A percentile compares a stretch with the other conserved stretches of the same genome.
phyloP scores from a whole-genome alignment of 495 filamentous ascomycete genomes.

The Daldinia concentrica region DNA sequence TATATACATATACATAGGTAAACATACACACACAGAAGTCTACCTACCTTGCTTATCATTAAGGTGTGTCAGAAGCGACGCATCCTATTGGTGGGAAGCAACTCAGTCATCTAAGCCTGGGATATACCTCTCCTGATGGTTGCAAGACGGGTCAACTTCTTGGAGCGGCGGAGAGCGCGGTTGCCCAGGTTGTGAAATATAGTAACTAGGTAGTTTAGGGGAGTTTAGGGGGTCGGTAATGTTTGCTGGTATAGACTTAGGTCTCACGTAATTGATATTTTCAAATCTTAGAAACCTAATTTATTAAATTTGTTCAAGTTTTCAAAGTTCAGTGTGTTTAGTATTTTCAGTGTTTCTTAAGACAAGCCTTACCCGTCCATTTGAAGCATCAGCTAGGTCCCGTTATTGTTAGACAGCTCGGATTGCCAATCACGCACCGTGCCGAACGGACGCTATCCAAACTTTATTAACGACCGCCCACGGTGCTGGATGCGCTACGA shows the following conservation, averaged over 20 bases:
- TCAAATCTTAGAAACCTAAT: no score
- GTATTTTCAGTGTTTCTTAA: not conserved
- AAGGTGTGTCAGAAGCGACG: constrained; percentile 25
- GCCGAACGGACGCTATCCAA: constrained; percentile 42
- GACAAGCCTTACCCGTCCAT: constrained; percentile 18
- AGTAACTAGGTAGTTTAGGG: not conserved
- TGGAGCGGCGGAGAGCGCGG: constrained; percentile 36
- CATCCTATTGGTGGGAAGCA: constrained; percentile 30
- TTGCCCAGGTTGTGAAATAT: constrained; percentile 2
- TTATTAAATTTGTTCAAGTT: not conserved
- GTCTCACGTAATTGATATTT: not conserved
- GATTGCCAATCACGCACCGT: constrained; percentile 41
- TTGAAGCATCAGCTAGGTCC: constrained; percentile 30
- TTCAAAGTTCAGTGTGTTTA: not conserved
- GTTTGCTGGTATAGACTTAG: constrained; percentile 1
- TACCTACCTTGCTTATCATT: constrained; percentile 28
- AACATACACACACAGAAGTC: not conserved
- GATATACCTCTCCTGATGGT: constrained; percentile 29
- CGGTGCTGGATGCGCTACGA: constrained; percentile 34
- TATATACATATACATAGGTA: not conserved
- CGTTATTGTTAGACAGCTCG: constrained; percentile 19
- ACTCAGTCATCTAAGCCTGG: constrained; percentile 19
- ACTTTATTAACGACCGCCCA: constrained; percentile 30
- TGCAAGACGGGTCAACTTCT: constrained; percentile 22
- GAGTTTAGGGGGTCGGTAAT: no score